Evolutionary conservation across 805 yeast genomes (phyloP), one percentile per base, ranked within the genome.

Genomic region (Spathaspora sp.): DNA sequence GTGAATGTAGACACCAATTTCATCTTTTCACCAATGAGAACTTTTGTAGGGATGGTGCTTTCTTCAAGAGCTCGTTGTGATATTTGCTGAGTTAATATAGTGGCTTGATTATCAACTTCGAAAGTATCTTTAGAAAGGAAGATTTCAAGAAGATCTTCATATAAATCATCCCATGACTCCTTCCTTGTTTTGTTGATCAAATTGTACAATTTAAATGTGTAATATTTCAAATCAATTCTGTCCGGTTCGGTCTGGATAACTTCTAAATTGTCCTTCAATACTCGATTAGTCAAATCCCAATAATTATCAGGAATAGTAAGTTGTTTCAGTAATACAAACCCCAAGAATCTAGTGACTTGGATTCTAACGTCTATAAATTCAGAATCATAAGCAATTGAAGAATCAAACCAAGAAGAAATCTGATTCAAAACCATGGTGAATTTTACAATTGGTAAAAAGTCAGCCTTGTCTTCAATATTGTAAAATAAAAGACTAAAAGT

Each of bases 401-500:
- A 75, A 20, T 83, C 87, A 19, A 85, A 57, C 89, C 92, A 86
- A 17, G 67, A 67, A 4, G 65, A 60, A 1, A 90, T 56, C 5
- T 79, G 76, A 42, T 73, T 77, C 17, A 88, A 54, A 8, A 86
- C 66, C 89, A 87, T 81, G 43, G 75, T 78, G 40, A 86, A 69
- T 57, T 94, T 77, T 60, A 84, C 91, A 2, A 79, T 73, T 6
- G 89, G 86, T 23, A 87, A 67, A 2, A 83, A 73, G n/a, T 63
- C 66, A 44, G 66, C 68, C 16, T 66, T 73, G 7, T 57, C 56
- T 23, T 70, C 73, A 2, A 66, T 52, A 48, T 65, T 60, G 17
- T 68, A 59, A 52, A 82, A 70, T 52, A 75, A 70, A 46, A 72
- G 75, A 40, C 86, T 66, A 2, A 84, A 57, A 1, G 82, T 68